phyloP scores from a whole-genome alignment of 371 early-diverging fungal genomes.

The Funneliformis caledonium region DNA sequence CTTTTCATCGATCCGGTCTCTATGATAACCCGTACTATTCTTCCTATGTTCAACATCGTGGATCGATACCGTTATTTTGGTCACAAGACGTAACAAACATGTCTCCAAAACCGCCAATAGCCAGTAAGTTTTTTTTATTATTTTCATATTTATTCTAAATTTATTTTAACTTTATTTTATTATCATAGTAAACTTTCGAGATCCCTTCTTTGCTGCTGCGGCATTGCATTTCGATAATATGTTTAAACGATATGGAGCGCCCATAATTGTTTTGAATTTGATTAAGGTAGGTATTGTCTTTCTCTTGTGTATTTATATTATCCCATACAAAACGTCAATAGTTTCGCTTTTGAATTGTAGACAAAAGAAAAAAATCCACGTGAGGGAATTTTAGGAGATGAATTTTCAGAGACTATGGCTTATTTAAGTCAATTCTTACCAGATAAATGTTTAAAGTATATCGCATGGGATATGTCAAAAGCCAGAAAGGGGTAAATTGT shows the following conservation, averaged over 20 bases:
- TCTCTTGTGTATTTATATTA: neutral
- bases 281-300: slow-evolving; percentile 70
- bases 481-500: slow-evolving; percentile 81
- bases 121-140: slow-evolving; percentile 53
- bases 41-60: slow-evolving; percentile 95
- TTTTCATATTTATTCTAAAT: neutral
- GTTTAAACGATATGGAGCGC: slow-evolving; percentile 86
- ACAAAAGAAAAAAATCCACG: slow-evolving; percentile 88
- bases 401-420: slow-evolving; percentile 77
- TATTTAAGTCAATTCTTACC: slow-evolving; percentile 92
- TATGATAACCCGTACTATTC: slow-evolving; percentile 82
- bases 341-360: slow-evolving; percentile 41
- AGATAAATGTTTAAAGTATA: slow-evolving; percentile 81
- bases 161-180: neutral
- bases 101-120: slow-evolving; percentile 95
- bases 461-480: slow-evolving; percentile 97
- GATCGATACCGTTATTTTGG: slow-evolving; percentile 96
- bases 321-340: neutral
- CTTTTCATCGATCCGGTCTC: slow-evolving; percentile 66
- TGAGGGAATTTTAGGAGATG: slow-evolving; percentile 86
- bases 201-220: slow-evolving; percentile 92
- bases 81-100: slow-evolving; percentile 90
- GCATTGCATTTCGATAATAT: slow-evolving; percentile 92
- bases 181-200: slow-evolving; percentile 72
- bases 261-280: slow-evolving; percentile 88